A percentile compares a stretch with the other conserved stretches of the same genome.
phyloP scores from a whole-genome alignment of 805 yeast species.

The Zygosaccharomyces siamensis region DNA sequence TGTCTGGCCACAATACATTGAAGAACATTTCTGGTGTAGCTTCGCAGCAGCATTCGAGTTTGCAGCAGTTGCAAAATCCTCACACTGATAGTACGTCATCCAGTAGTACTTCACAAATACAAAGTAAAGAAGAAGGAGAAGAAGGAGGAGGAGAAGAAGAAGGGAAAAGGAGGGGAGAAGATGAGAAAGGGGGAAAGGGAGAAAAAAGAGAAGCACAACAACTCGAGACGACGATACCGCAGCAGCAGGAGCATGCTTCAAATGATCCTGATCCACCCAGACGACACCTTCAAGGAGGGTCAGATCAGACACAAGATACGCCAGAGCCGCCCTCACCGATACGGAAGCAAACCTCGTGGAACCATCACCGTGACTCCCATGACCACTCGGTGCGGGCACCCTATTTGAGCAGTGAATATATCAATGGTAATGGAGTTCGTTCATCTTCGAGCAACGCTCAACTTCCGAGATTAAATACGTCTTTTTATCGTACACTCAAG shows the following conservation, averaged over 20 bases:
- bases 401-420: constrained; percentile 8
- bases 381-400: constrained; percentile 7
- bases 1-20: constrained; percentile 39
- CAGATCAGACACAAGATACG: not conserved
- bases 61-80: constrained; percentile 43
- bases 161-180: not conserved
- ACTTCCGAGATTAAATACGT: not conserved
- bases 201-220: not conserved
- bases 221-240: not conserved
- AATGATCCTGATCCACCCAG: not conserved
- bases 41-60: constrained; percentile 44
- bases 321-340: not conserved
- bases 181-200: not conserved
- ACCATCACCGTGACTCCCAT: too few relatives aligned
- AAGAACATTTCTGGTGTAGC: constrained; percentile 33
- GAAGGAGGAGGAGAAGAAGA: not conserved
- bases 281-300: not conserved
- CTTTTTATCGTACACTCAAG: not conserved
- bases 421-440: not conserved
- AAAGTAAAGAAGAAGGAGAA: not conserved
- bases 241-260: not conserved
- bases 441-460: not conserved
- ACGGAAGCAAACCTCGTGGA: not conserved
- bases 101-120: not conserved
- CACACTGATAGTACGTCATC: constrained; percentile 38